These are phyloP conservation scores for Furcasterigmium sp. DNA, from an alignment of 2,329 filamentous ascomycete genomes.

Conservation along the genomic window DNA sequence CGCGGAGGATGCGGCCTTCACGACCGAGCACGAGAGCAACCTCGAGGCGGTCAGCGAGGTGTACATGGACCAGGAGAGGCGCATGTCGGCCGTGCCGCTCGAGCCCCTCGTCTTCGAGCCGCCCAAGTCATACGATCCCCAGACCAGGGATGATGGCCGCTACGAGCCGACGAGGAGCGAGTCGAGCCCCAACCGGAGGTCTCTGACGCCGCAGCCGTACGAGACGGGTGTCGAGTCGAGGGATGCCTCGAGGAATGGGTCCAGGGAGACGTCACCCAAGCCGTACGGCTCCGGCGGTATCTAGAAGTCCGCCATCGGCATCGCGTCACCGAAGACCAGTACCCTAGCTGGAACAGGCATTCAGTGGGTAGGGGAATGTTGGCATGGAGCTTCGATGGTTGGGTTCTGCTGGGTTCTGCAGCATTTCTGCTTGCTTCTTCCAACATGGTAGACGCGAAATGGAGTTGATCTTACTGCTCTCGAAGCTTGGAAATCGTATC, in stretches of 20 bases:
- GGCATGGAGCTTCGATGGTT: too few relatives aligned
- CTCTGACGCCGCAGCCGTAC: not conserved
- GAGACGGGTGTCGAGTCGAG: not conserved
- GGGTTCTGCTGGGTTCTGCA: too few relatives aligned
- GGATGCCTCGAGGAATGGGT: not conserved
- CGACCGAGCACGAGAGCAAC: not conserved
- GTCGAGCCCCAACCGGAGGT: not conserved
- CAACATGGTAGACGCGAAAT: too few relatives aligned
- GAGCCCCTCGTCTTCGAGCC: slow-evolving; percentile 1
- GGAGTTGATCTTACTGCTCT: too few relatives aligned
- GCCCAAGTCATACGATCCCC: not conserved
- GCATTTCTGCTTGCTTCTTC: too few relatives aligned
- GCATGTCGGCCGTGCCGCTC: not conserved
- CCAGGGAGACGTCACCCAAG: not conserved
- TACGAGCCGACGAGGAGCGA: not conserved
- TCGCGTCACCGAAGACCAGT: too few relatives aligned
- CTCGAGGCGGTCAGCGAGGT: not conserved
- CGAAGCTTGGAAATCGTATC: too few relatives aligned
- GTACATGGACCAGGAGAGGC: not conserved
- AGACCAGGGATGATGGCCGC: not conserved
- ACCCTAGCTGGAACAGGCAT: too few relatives aligned
- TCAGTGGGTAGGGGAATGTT: too few relatives aligned
- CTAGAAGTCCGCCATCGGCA: too few relatives aligned
- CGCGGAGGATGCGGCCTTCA: slow-evolving; percentile 7
- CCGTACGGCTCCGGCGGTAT: not conserved